phyloP scores from a whole-genome alignment of 495 filamentous ascomycete species.

The Astrothelium subdiscretum region DNA sequence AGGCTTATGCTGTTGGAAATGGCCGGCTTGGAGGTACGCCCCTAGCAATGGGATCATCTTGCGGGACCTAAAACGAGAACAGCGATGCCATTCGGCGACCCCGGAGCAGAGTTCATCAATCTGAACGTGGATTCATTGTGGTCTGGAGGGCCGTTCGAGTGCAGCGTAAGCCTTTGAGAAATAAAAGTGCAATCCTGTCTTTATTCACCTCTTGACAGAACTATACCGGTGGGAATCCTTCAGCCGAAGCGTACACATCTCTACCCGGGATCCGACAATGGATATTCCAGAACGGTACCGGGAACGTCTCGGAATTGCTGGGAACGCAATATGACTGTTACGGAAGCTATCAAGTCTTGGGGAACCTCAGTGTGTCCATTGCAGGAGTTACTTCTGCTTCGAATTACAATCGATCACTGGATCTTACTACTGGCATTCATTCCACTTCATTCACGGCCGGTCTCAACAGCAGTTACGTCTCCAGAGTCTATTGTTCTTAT shows the following conservation, averaged over 20 bases:
- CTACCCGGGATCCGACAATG: slow-evolving; percentile 32
- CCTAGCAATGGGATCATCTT: neutral
- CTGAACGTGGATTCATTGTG: slow-evolving; percentile 37
- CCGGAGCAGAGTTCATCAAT: slow-evolving; percentile 29
- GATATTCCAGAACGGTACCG: slow-evolving; percentile 38
- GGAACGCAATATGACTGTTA: slow-evolving; percentile 29
- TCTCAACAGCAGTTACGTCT: slow-evolving; percentile 16
- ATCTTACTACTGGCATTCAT: slow-evolving; percentile 33
- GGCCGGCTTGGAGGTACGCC: slow-evolving; percentile 2
- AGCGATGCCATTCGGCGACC: slow-evolving; percentile 29
- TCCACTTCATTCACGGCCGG: slow-evolving; percentile 20
- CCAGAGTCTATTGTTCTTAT: slow-evolving; percentile 33
- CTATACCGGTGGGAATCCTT: slow-evolving; percentile 38
- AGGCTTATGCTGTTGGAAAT: slow-evolving; percentile 10
- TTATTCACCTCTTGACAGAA: slow-evolving; percentile 7
- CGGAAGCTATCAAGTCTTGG: slow-evolving; percentile 35
- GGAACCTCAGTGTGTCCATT: slow-evolving; percentile 34
- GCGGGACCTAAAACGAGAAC: neutral
- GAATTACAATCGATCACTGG: slow-evolving; percentile 32
- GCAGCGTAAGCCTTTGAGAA: neutral
- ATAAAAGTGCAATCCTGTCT: neutral
- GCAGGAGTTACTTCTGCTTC: slow-evolving; percentile 18
- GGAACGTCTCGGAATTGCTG: slow-evolving; percentile 31
- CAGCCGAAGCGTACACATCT: slow-evolving; percentile 21
- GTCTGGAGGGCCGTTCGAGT: slow-evolving; percentile 36